These are phyloP conservation scores for Microbotryum silenes-acaulis DNA, from an alignment of 1,284 basidiomycete genomes.

Conservation along the genomic window DNA sequence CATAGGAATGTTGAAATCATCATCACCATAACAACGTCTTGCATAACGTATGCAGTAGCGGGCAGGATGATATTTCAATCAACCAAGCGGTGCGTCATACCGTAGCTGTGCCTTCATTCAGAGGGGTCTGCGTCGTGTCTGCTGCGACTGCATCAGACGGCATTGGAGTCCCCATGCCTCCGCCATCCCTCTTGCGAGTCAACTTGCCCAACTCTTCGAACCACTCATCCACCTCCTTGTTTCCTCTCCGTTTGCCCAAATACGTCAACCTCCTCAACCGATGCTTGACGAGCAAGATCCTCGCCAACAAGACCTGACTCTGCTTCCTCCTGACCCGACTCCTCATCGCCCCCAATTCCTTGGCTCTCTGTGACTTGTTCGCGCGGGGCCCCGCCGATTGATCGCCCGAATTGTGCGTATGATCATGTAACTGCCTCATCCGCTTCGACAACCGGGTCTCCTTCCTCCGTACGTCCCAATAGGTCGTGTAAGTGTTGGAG, in stretches of 20 bases:
- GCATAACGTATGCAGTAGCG: no score
- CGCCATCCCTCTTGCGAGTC: slow-evolving; percentile 1
- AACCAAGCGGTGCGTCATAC: no score
- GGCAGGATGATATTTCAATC: no score
- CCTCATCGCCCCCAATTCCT: background rate
- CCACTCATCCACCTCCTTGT: slow-evolving; percentile 13
- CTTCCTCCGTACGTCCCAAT: background rate
- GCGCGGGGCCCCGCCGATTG: background rate
- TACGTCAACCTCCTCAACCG: slow-evolving; percentile 14
- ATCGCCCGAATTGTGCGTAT: slow-evolving; percentile 1
- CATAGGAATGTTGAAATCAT: no score
- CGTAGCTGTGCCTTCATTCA: no score
- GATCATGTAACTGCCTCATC: background rate
- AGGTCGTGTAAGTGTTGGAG: slow-evolving; percentile 10
- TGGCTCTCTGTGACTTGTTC: background rate
- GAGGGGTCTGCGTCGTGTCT: no score
- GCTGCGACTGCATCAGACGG: no score
- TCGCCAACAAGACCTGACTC: slow-evolving; percentile 8
- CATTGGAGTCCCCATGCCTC: background rate
- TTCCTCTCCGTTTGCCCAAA: slow-evolving; percentile 14
- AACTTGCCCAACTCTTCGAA: slow-evolving; percentile 8
- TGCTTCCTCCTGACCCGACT: slow-evolving; percentile 3
- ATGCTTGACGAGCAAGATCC: slow-evolving; percentile 14
- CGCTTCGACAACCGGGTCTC: background rate
- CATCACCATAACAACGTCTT: no score